These are phyloP conservation scores for Blastomyces gilchristii DNA, from an alignment of 2,329 filamentous ascomycete genomes.

Conservation along the genomic window DNA sequence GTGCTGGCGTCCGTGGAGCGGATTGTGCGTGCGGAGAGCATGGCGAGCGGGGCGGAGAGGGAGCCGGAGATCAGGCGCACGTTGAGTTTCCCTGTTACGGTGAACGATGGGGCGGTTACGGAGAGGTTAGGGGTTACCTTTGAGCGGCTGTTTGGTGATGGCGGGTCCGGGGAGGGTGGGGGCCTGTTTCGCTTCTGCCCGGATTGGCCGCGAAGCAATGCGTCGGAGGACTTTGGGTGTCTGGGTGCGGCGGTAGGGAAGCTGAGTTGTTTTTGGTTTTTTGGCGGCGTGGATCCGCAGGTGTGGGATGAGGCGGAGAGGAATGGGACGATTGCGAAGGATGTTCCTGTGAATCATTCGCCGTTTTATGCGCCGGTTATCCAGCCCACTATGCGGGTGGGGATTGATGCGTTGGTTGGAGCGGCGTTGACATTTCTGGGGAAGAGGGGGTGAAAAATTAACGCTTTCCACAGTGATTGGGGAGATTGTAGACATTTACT, in stretches of 20 bases:
- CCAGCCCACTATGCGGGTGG: constrained; percentile 47
- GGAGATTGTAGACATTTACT: neutral
- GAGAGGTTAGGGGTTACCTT: constrained; percentile 39
- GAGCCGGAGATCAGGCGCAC: constrained; percentile 40
- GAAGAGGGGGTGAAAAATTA: neutral
- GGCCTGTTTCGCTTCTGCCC: constrained; percentile 13
- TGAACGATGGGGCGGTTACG: constrained; percentile 41
- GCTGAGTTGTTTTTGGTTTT: constrained; percentile 48
- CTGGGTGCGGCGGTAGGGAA: constrained; percentile 41
- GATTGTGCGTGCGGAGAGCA: constrained; percentile 48
- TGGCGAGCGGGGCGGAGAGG: constrained; percentile 41
- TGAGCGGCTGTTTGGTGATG: constrained; percentile 37
- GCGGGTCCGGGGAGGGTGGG: constrained; percentile 7
- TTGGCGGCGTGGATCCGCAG: constrained; percentile 44
- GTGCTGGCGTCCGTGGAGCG: constrained; percentile 41
- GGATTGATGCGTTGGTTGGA: constrained; percentile 43
- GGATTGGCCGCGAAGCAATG: constrained; percentile 25
- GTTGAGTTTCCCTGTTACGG: constrained; percentile 43
- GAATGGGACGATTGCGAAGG: constrained; percentile 34
- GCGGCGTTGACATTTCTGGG: constrained; percentile 39
- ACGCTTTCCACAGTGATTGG: neutral
- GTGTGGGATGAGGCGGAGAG: constrained; percentile 42
- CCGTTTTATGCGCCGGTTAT: constrained; percentile 50
- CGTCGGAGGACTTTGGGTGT: constrained; percentile 50
- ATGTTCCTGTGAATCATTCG: constrained; percentile 51